Evolutionary conservation across 2,329 filamentous ascomycete species (phyloP).

Genomic region (Fusarium fujikuroi): DNA sequence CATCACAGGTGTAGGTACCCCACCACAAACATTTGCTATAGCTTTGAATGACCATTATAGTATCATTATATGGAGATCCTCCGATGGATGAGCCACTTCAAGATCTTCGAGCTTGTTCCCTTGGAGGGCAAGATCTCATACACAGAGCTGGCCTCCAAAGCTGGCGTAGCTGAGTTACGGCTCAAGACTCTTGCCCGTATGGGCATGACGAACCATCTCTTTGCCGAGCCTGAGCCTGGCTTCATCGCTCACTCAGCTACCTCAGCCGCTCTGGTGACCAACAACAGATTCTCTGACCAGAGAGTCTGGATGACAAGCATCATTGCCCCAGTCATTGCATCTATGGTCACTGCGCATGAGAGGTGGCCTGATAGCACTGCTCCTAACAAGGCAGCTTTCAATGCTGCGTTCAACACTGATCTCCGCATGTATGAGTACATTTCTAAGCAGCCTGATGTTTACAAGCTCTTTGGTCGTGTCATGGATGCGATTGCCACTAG

Average conservation of each 20-base stretch:
- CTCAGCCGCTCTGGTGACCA: neutral
- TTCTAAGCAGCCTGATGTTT: neutral
- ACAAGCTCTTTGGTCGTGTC: neutral
- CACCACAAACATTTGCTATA: accelerated
- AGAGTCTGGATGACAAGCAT: neutral
- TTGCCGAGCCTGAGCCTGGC: neutral
- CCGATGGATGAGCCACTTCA: slow-evolving; percentile 4
- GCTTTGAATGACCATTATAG: neutral
- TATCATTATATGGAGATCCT: neutral
- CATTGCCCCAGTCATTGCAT: neutral
- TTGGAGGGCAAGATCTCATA: neutral
- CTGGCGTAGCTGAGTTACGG: neutral
- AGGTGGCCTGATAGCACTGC: neutral
- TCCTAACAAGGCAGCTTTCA: neutral
- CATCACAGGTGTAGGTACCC: neutral
- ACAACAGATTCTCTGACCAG: neutral
- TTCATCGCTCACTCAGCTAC: neutral
- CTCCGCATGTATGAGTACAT: slow-evolving; percentile 3
- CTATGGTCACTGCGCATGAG: neutral
- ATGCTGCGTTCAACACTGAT: neutral
- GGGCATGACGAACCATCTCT: neutral
- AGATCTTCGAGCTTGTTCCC: neutral
- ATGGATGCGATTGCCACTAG: neutral
- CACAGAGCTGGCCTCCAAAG: neutral
- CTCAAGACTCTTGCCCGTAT: neutral